Evolutionary conservation across 805 yeast species (phyloP).

Genomic region (Ogataea saltuana): DNA sequence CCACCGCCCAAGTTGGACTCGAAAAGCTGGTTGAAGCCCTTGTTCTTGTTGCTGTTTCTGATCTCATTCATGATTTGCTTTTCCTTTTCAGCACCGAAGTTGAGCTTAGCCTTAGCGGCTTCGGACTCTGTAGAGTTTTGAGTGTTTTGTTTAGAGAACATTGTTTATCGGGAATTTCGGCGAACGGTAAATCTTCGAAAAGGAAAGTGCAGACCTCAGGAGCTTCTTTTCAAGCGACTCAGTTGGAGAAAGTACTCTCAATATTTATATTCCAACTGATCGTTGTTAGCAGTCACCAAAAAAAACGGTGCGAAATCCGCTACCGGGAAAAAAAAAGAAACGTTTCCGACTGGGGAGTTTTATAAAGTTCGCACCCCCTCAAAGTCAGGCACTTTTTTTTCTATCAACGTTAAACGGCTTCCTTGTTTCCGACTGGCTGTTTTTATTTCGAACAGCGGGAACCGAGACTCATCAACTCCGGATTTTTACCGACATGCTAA

Average conservation of each 20-base stretch:
- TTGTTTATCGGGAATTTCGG: no score
- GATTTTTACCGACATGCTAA: no score
- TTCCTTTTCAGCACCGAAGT: conserved; percentile 42
- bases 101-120: conserved; percentile 34
- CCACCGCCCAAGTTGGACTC: conserved; percentile 34
- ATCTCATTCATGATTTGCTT: conserved; percentile 41
- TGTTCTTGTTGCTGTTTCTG: conserved; percentile 32
- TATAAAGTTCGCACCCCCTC: conserved; percentile 1
- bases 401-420: neutral
- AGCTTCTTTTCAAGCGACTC: neutral
- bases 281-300: neutral
- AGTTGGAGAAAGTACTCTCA: neutral
- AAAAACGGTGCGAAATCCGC: neutral
- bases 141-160: conserved; percentile 32
- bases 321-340: conserved; percentile 6
- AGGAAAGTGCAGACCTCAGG: neutral
- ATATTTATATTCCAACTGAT: conserved; percentile 1
- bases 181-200: no score
- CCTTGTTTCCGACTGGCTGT: neutral
- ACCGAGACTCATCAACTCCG: no score
- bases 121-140: conserved; percentile 37
- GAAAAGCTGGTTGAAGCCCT: conserved; percentile 30
- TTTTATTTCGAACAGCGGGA: no score
- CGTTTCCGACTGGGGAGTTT: conserved; percentile 2
- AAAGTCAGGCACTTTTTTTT: neutral